Base-by-base conservation (phyloP, 495 filamentous ascomycete genomes). In the Talaromyces ruber region DNA sequence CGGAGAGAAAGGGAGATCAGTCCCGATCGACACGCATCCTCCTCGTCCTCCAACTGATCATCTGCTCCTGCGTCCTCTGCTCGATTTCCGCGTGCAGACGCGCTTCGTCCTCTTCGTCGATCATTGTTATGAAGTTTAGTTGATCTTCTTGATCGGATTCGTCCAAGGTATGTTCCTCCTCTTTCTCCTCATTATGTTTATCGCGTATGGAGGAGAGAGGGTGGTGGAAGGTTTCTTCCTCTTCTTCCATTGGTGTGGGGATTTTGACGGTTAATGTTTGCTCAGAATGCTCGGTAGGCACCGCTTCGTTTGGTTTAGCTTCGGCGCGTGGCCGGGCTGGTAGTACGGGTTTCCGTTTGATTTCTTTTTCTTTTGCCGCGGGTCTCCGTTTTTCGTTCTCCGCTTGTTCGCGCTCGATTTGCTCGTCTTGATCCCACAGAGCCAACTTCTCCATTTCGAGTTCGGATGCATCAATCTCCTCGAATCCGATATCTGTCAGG, bases 401-500 rank as follows among this genome's bases (percentile, higher is more conserved):
- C 24, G 68, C 65, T n/a, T 78, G 74, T 59, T 79, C 75, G 51
- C 77, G 65, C 62, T 82, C 75, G 59, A 80, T 71, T 34, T 79
- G 79, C 56, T 79, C 76, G 50, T 85, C 75, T 57, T 88, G 82
- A 63, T 82, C 81, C 18, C 79, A 81, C 54, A 84, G 72, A 26
- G 81, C 83, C 32, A 78, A 73, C 58, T 85, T 79, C 62, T 89
- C 87, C 37, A 79, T 82, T 56, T 79, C 79, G 4, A 91, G 78
- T 50, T 83, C 82, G 0, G 67, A 70, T 1, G 72, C 60, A 60
- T 86, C 80, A 25, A 90, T 74, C 55, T 87, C 82, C 30, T 87
- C 83, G 47, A 92, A 84, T 6, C 87, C 89, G 53, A 89, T 87
- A 21, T 82, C 79, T 28, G 76, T 75, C 6, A 95, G 75, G 22